A percentile compares a stretch with the other conserved stretches of the same genome.
Evolutionary conservation across 768 basidiomycete species (phyloP).

Genomic region (Coprinopsis strossmayeri): DNA sequence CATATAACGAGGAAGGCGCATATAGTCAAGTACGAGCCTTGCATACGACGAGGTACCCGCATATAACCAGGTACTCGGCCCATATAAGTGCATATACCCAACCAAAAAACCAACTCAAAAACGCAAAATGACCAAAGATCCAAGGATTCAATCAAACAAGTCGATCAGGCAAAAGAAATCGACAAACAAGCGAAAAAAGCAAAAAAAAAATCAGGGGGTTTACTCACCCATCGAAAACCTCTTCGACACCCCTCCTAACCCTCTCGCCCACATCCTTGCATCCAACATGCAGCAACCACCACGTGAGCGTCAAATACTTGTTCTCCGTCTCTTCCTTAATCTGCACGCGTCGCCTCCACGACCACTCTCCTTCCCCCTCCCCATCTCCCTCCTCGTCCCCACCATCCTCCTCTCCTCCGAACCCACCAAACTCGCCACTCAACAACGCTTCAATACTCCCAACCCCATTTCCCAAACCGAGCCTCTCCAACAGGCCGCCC

Average conservation of each 20-base stretch:
- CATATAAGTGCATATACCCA: no score
- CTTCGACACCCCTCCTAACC: conserved; percentile 16
- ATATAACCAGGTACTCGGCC: no score
- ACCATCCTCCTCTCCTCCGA: conserved; percentile 17
- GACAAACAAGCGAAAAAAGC: no score
- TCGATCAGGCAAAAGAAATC: no score
- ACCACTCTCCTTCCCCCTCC: conserved; percentile 4
- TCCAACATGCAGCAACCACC: conserved; percentile 17
- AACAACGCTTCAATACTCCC: conserved; percentile 18
- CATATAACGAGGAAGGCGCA: no score
- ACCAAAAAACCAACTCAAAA: no score
- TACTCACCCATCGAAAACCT: conserved; percentile 78
- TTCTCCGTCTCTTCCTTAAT: conserved; percentile 63
- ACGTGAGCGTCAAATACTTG: conserved; percentile 16
- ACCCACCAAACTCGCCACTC: conserved; percentile 9
- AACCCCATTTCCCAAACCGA: conserved; percentile 14
- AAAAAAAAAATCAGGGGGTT: background rate
- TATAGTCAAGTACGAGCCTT: no score
- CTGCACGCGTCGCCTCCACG: conserved; percentile 12
- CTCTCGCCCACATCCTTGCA: conserved; percentile 18
- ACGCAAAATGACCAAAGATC: no score
- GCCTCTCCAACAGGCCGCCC: conserved; percentile 18
- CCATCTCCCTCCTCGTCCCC: conserved; percentile 14
- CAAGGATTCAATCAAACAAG: no score
- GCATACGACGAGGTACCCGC: no score